Evolutionary conservation across 2,329 filamentous ascomycete genomes (phyloP).

Genomic region (Teratosphaeria epicoccoides): DNA sequence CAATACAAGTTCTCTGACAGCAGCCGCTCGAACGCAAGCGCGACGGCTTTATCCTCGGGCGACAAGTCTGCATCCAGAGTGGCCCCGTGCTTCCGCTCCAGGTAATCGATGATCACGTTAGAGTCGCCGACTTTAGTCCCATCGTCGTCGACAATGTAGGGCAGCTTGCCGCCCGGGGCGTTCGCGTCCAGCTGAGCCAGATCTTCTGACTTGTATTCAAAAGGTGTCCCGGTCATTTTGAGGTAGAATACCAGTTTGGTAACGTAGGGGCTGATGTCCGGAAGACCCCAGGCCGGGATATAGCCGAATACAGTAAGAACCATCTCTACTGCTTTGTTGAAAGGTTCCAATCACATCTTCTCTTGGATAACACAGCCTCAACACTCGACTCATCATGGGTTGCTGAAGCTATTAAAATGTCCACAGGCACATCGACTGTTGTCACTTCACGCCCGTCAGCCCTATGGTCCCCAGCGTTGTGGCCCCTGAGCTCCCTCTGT

Average conservation of each 20-base stretch:
- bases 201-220: constrained; percentile 3
- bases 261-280: constrained; percentile 7
- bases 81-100: constrained; percentile 2
- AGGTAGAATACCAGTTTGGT: constrained; percentile 7
- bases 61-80: constrained; percentile 3
- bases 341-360: background rate
- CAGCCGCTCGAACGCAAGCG: constrained; percentile 3
- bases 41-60: background rate
- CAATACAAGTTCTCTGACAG: constrained; percentile 4
- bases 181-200: constrained; percentile 3
- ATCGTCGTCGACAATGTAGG: constrained; percentile 6
- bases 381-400: background rate
- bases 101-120: constrained; percentile 3
- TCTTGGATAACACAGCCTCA: background rate
- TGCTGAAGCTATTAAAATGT: background rate
- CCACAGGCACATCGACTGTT: background rate
- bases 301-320: constrained; percentile 8
- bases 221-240: constrained; percentile 4
- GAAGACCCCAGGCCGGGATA: constrained; percentile 6
- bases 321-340: background rate
- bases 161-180: constrained; percentile 4
- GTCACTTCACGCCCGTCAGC: background rate
- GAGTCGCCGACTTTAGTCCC: constrained; percentile 6
- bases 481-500: background rate
- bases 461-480: background rate